Evolutionary conservation across 169 alveolate species (phyloP), one percentile per base, ranked within the genome.

Genomic region (Condylostoma magnum): DNA sequence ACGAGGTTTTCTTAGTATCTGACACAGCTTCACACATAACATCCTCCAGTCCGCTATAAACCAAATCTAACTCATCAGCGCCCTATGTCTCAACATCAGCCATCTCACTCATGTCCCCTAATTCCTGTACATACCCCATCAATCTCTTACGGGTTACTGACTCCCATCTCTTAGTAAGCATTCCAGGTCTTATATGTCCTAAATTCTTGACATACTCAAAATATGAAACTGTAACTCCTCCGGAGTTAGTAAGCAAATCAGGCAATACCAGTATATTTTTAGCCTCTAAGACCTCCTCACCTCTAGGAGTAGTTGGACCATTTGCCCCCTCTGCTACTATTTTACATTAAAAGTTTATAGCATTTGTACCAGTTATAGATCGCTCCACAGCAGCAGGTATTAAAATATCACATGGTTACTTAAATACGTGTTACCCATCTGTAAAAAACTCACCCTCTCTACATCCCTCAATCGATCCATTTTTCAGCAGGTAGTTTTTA

Each of bases 31-130:
- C 58, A 30, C 77, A 44, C 94, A 88, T 88, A 4, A 86, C 78
- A 65, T 88, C 94, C 53, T 88, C 94, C 28, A 88, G 86, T 31
- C 92, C 94, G 12, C 90, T 76, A 77, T 82, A 84, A 20, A 88
- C 94, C 66, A 88, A 69, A 63, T 88, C 91, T 30, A 22, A 15
- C 4, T 66, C 75, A 2, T 33, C 48, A 15, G 75, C 51, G 15
- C 75, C 75, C n/a, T 66, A 57, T 15, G 36, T 15, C 10, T 28
- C 28, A n/a, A 10, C 27, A 30, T 25, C 44, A 8, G 65, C n/a
- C 18, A 6, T 30, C 27, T 20, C 4, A 8, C 10, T 25, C 28
- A 10, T n/a, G 41, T 25, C 28, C 8, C 28, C 63, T n/a, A n/a
- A n/a, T 27, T 27, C 18, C 15, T 10, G 12, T 1, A 46, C 58